Evolutionary conservation across 148 eudicot species (phyloP).

Genomic region (Fallopia convolvulus): DNA sequence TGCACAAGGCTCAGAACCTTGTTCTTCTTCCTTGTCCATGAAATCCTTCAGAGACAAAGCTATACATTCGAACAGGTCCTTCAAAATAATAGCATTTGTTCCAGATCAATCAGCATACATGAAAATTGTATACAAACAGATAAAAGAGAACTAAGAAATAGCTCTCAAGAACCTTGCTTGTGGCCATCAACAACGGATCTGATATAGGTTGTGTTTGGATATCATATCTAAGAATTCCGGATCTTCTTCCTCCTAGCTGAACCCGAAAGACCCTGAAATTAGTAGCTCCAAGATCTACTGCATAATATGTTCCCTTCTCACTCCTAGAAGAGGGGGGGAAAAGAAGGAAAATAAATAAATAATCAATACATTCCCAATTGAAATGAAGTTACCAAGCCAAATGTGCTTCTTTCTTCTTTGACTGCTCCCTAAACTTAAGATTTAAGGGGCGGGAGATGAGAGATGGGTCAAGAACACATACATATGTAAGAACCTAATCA

Average conservation of each 20-base stretch:
- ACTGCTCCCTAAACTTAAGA: background rate
- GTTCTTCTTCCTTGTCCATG: slow-evolving; percentile 46
- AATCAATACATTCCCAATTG: background rate
- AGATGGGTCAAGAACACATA: background rate
- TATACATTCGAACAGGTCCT: slow-evolving; percentile 88
- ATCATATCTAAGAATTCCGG: slow-evolving; percentile 36
- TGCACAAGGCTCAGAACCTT: slow-evolving; percentile 24
- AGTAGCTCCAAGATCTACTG: slow-evolving; percentile 83
- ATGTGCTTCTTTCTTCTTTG: background rate
- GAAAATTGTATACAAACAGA: background rate
- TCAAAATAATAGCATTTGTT: slow-evolving; percentile 22
- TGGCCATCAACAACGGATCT: slow-evolving; percentile 64
- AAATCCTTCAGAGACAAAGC: slow-evolving; percentile 60
- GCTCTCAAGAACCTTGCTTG: slow-evolving; percentile 50
- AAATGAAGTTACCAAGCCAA: background rate
- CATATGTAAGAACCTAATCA: background rate
- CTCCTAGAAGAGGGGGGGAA: slow-evolving; percentile 35
- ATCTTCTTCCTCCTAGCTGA: slow-evolving; percentile 57
- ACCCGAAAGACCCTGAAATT: slow-evolving; percentile 80
- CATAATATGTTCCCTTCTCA: slow-evolving; percentile 81
- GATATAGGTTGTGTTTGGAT: slow-evolving; percentile 63
- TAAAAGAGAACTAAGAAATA: background rate
- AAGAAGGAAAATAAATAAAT: background rate
- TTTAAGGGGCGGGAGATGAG: background rate
- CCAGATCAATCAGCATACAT: background rate